A percentile compares a stretch with the other conserved stretches of the same genome.
Conservation (phyloP, 176 grass and related monocot species). For the Rhynchospora tenuis region DNA sequence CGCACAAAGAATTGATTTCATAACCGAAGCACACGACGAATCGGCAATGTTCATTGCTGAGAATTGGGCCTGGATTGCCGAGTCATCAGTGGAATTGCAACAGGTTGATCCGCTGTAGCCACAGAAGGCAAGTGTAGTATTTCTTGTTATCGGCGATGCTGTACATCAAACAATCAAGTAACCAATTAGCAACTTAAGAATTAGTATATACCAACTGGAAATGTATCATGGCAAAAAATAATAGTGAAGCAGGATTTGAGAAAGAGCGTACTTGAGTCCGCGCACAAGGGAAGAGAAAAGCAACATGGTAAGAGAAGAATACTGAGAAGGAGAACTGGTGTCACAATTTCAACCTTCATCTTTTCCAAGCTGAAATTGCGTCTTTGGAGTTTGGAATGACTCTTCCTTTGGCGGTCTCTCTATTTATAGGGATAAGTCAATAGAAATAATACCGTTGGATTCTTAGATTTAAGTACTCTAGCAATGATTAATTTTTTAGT, state of each 20-base stretch:
- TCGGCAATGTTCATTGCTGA: conserved; percentile 65
- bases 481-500: not conserved
- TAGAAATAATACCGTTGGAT: too few relatives aligned
- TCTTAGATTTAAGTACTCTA: not conserved
- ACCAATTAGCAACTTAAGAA: not conserved
- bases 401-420: too few relatives aligned
- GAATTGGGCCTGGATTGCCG: conserved; percentile 41
- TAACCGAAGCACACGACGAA: conserved; percentile 46
- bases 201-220: not conserved
- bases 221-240: too few relatives aligned
- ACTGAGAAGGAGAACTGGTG: too few relatives aligned
- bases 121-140: conserved; percentile 64
- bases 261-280: too few relatives aligned
- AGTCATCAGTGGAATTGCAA: conserved; percentile 73
- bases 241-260: not conserved
- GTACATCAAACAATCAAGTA: not conserved
- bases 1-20: conserved; percentile 67
- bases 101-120: conserved; percentile 67
- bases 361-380: too few relatives aligned
- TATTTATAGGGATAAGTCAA: too few relatives aligned
- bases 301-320: too few relatives aligned
- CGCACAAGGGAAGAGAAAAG: too few relatives aligned
- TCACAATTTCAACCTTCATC: too few relatives aligned
- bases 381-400: too few relatives aligned
- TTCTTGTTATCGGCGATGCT: conserved; percentile 57